Evolutionary conservation across 257 asterid species (phyloP), one percentile per base, ranked within the genome.

Genomic region (Scutellaria minor): DNA sequence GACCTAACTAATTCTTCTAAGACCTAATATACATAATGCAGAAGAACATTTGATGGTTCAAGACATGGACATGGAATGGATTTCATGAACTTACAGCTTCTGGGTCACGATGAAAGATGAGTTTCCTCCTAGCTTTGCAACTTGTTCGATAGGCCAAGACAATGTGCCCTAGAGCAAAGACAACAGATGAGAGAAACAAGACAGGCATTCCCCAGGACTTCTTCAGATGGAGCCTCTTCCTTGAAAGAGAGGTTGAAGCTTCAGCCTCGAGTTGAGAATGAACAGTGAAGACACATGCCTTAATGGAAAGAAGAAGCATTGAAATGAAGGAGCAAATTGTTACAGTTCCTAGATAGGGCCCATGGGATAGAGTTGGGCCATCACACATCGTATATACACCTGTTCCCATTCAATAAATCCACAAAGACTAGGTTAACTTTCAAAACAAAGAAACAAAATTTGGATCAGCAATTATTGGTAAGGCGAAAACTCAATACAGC

Each of bases 161-260:
- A 74, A 85, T 86, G 85, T 94, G 99, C 57, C 99, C 99, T 46
- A 94, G 95, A 78, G 99, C 97, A 88, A 94, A 88, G 71, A 86
- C 99, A 69, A 88, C 96, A 13, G 98, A 91, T 6, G 97, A 94
- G 51, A 94, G 88, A 83, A 94, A 94, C 75, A 94, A 85, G 63
- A 94, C 97, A 2, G 99, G 99, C 97, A 94, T 91, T 70, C 96
- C 99, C 99, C 97, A 94, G 9, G 99, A 94, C 87, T 83, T 94
- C 84, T 91, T 94, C 75, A 94, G 79, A 75, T 94, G 99, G 68
- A 94, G 90, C 90, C 88, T 89, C 83, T 82, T 90, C 85, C 89
- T 85, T 37, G 97, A 84, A 48, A 89, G 83, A 75, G 95, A 87
- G 67, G 82, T 60, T 54, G 96, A 84, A 68, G 87, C 88, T 82